Evolutionary conservation across 768 basidiomycete genomes (phyloP).

Genomic region (Rhodosporidiobolus odoratus): DNA sequence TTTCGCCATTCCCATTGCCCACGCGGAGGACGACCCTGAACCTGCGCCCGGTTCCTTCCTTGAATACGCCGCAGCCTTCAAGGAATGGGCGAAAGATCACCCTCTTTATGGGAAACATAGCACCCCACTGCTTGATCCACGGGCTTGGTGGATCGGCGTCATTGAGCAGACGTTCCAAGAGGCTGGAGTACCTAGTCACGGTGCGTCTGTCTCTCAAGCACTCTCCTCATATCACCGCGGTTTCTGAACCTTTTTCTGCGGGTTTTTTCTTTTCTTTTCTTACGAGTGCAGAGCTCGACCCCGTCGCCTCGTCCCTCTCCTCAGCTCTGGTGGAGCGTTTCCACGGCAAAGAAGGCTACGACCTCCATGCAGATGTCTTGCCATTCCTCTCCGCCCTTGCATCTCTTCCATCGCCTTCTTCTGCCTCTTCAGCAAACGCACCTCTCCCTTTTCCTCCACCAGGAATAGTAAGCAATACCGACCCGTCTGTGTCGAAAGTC

Average conservation of each 20-base stretch:
- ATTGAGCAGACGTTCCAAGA: slow-evolving; percentile 24
- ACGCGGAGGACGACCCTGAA: not conserved
- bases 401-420: not conserved
- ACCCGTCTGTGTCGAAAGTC: slow-evolving; percentile 8
- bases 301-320: not conserved
- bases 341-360: slow-evolving; percentile 20
- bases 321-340: slow-evolving; percentile 21
- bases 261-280: not conserved
- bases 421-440: too few relatives aligned
- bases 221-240: not conserved
- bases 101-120: slow-evolving; percentile 35
- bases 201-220: not conserved
- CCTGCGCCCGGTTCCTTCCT: too few relatives aligned
- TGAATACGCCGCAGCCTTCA: slow-evolving; percentile 5
- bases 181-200: not conserved
- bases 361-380: slow-evolving; percentile 21
- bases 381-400: slow-evolving; percentile 7
- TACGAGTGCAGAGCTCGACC: not conserved
- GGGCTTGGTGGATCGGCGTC: slow-evolving; percentile 22
- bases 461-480: slow-evolving; percentile 21
- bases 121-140: slow-evolving; percentile 8
- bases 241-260: not conserved
- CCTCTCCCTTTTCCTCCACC: not conserved
- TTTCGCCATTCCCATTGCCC: not conserved
- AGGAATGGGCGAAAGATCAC: not conserved